phyloP scores from a whole-genome alignment of 2,329 filamentous ascomycete genomes.

The Phyllosticta citrichinensis region DNA sequence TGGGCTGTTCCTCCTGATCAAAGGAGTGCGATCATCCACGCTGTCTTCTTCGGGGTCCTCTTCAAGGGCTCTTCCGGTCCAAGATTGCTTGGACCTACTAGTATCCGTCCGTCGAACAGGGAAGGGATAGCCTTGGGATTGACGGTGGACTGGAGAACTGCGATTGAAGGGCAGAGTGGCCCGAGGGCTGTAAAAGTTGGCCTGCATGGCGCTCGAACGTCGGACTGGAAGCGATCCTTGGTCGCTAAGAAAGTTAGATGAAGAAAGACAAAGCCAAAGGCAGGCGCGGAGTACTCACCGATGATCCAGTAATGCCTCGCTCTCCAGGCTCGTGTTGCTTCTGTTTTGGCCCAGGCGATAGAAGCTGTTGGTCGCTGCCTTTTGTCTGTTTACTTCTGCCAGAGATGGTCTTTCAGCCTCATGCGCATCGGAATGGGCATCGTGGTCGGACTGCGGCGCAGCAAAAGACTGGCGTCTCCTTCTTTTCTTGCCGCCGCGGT shows the following conservation, averaged over 20 bases:
- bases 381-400: conserved; percentile 25
- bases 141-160: conserved; percentile 12
- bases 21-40: conserved; percentile 44
- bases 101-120: neutral
- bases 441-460: conserved; percentile 45
- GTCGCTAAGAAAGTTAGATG: conserved; percentile 18
- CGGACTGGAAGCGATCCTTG: conserved; percentile 31
- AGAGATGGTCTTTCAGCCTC: conserved; percentile 28
- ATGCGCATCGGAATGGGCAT: conserved; percentile 42
- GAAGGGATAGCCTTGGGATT: conserved; percentile 7
- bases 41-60: conserved; percentile 30
- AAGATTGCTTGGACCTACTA: neutral
- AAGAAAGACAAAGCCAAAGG: neutral
- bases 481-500: conserved; percentile 70
- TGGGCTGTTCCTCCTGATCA: conserved; percentile 35
- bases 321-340: conserved; percentile 83
- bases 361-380: conserved; percentile 37
- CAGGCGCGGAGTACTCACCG: conserved; percentile 40
- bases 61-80: conserved; percentile 32
- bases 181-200: conserved; percentile 20
- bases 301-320: conserved; percentile 79
- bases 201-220: conserved; percentile 33
- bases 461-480: conserved; percentile 75
- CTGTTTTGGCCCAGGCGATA: conserved; percentile 50
- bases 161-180: conserved; percentile 16